phyloP scores from a whole-genome alignment of 2,329 filamentous ascomycete species.

The Fusarium buharicum region DNA sequence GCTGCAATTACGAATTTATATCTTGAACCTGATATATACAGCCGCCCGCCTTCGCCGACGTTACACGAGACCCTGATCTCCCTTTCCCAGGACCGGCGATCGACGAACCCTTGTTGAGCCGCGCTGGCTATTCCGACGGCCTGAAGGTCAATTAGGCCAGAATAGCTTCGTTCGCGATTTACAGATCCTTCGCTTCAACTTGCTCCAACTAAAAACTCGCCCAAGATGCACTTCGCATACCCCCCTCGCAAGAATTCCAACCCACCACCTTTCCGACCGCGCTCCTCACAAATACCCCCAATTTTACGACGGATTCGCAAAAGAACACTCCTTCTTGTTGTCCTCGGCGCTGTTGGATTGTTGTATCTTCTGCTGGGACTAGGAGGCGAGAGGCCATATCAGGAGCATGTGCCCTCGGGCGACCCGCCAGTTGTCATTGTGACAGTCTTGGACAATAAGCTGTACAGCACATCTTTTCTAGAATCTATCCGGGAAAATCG shows the following conservation, averaged over 20 bases:
- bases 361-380: conserved; percentile 68
- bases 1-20: not conserved
- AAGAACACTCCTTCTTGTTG: conserved; percentile 66
- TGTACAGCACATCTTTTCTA: conserved; percentile 73
- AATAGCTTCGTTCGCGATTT: conserved; percentile 4
- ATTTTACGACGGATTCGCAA: conserved; percentile 70
- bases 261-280: conserved; percentile 74
- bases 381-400: conserved; percentile 46
- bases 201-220: not conserved
- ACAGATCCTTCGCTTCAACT: not conserved
- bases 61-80: conserved; percentile 23
- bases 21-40: conserved; percentile 2
- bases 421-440: conserved; percentile 78
- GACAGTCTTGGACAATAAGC: conserved; percentile 79
- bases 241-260: conserved; percentile 86
- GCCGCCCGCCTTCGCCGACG: conserved; percentile 12
- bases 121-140: conserved; percentile 11
- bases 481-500: conserved; percentile 83
- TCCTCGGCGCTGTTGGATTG: conserved; percentile 65
- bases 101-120: conserved; percentile 6
- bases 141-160: conserved; percentile 1
- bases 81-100: conserved; percentile 14
- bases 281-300: conserved; percentile 64
- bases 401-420: conserved; percentile 59
- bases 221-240: conserved; percentile 87